phyloP scores from a whole-genome alignment of 129 eudicot species.

The Pseudognaphalium luteoalbum region DNA sequence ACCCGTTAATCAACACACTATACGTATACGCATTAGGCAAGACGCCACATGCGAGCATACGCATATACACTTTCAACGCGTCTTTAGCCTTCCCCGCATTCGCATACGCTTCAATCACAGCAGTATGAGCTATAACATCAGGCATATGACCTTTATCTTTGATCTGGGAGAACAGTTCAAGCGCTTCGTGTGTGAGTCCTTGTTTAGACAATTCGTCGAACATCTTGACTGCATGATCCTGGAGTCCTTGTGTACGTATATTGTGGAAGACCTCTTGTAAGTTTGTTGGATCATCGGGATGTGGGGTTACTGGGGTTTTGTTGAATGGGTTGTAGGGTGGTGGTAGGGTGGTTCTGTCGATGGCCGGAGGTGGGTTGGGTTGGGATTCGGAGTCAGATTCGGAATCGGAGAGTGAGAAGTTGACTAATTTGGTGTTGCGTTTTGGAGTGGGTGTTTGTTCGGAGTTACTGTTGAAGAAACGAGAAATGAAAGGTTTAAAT shows the following conservation, averaged over 20 bases:
- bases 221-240: slow-evolving; percentile 83
- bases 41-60: slow-evolving; percentile 72
- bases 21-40: slow-evolving; percentile 80
- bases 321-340: slow-evolving; percentile 85
- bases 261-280: slow-evolving; percentile 65
- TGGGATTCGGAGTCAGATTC: slow-evolving; percentile 16
- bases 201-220: slow-evolving; percentile 91
- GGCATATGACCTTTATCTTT: slow-evolving; percentile 86
- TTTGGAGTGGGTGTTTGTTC: slow-evolving; percentile 30
- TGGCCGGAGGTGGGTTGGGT: slow-evolving; percentile 12
- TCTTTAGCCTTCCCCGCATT: slow-evolving; percentile 68
- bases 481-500: slow-evolving; percentile 20
- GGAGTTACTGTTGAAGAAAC: slow-evolving; percentile 16
- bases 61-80: slow-evolving; percentile 51
- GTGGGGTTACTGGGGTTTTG: slow-evolving; percentile 48
- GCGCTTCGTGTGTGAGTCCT: slow-evolving; percentile 84
- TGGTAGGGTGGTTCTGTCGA: slow-evolving; percentile 47
- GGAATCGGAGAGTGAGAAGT: slow-evolving; percentile 58
- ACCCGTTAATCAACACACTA: slow-evolving; percentile 53
- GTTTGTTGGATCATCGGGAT: slow-evolving; percentile 75
- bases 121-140: slow-evolving; percentile 82
- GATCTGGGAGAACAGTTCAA: slow-evolving; percentile 56
- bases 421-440: slow-evolving; percentile 54
- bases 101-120: slow-evolving; percentile 77
- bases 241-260: slow-evolving; percentile 65